A percentile compares a stretch with the other conserved stretches of the same genome.
Evolutionary conservation across 73 alveolate species (phyloP).

Genomic region (Paramecium sonneborni): DNA sequence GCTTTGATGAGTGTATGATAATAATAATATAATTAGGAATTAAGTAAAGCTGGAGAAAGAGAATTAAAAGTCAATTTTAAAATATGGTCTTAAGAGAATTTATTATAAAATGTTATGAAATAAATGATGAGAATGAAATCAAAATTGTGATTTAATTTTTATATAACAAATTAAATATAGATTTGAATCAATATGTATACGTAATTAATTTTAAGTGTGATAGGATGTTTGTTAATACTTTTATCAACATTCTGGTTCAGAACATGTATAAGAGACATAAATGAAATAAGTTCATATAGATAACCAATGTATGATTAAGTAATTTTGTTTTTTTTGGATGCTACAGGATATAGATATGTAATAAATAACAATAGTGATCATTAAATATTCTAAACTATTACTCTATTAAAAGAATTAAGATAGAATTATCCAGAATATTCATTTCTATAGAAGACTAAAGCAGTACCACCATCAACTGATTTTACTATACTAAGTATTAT

Average conservation of each 20-base stretch:
- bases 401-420: not conserved
- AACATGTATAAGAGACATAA: not conserved
- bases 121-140: not conserved
- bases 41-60: slow-evolving; percentile 1
- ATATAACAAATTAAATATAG: not conserved
- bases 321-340: slow-evolving; percentile 22
- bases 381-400: not conserved
- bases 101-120: not conserved
- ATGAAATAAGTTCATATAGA: not conserved
- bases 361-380: not conserved
- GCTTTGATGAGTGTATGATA: not conserved
- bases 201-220: not conserved
- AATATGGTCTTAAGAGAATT: not conserved
- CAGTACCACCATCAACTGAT: slow-evolving; percentile 49
- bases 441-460: slow-evolving; percentile 5
- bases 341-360: slow-evolving; percentile 50
- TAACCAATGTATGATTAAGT: not conserved
- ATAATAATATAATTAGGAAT: not conserved
- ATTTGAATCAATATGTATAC: not conserved
- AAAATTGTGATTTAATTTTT: not conserved
- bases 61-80: not conserved
- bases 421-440: not conserved
- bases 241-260: slow-evolving; percentile 31
- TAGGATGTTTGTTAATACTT: not conserved
- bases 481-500: slow-evolving; percentile 29